A percentile compares a stretch with the other conserved stretches of the same genome.
These are phyloP conservation scores for Artomyces pyxidatus DNA, from an alignment of 768 basidiomycete genomes.

Conservation along the genomic window DNA sequence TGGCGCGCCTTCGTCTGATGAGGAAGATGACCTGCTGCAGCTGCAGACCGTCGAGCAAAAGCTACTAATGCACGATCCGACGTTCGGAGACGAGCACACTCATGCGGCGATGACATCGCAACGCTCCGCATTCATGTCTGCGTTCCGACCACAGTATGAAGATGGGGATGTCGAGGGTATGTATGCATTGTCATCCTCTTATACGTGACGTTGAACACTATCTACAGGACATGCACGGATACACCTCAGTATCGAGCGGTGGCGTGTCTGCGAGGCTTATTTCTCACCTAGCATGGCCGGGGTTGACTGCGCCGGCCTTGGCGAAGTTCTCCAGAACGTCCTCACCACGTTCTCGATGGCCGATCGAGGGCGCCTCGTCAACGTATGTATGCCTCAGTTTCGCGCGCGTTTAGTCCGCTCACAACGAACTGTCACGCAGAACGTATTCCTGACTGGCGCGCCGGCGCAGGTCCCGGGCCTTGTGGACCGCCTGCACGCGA, in stretches of 20 bases:
- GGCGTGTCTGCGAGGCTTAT: conserved; percentile 86
- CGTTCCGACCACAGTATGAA: conserved; percentile 75
- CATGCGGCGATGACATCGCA: conserved; percentile 69
- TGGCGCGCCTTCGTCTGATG: conserved; percentile 68
- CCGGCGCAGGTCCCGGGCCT: conserved; percentile 72
- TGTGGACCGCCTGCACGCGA: conserved; percentile 52
- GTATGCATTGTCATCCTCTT: background rate
- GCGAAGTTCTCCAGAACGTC: conserved; percentile 85
- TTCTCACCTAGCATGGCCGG: conserved; percentile 94
- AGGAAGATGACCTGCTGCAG: conserved; percentile 75
- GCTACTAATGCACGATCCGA: conserved; percentile 74
- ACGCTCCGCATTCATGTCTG: conserved; percentile 77
- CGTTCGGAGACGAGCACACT: conserved; percentile 76
- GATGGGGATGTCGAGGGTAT: conserved; percentile 64
- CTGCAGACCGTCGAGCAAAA: conserved; percentile 72
- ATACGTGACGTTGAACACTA: background rate
- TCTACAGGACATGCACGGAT: conserved; percentile 58
- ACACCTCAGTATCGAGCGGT: conserved; percentile 85
- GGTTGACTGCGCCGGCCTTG: conserved; percentile 87
- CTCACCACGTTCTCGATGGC: conserved; percentile 59
- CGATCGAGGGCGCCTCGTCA: conserved; percentile 66
- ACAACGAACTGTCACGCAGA: conserved; percentile 34
- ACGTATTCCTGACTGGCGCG: conserved; percentile 84
- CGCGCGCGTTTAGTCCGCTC: background rate
- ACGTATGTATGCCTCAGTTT: conserved; percentile 38